These are phyloP conservation scores for Diaporthe ilicicola DNA, from an alignment of 2,329 filamentous ascomycete species.

Conservation along the genomic window DNA sequence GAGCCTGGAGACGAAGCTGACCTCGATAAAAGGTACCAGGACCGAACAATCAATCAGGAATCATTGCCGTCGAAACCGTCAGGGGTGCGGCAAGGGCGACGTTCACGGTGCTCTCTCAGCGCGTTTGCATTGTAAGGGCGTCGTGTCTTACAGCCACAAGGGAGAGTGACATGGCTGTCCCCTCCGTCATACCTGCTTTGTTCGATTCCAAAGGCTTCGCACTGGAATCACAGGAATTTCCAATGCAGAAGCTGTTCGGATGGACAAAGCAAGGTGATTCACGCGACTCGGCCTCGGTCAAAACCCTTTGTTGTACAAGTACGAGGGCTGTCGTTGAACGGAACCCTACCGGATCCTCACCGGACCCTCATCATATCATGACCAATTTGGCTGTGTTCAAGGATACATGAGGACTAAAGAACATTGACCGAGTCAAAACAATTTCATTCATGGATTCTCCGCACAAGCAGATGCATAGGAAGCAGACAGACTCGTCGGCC, in stretches of 20 bases:
- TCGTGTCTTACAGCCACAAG: constrained; percentile 27
- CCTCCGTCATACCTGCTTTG: neutral
- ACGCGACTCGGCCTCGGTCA: constrained; percentile 14
- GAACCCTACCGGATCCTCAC: neutral
- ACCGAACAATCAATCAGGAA: neutral
- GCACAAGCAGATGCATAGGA: constrained; percentile 18
- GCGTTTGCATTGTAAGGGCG: constrained; percentile 2
- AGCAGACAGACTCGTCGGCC: neutral
- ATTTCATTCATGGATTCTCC: neutral
- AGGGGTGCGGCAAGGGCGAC: constrained; percentile 13
- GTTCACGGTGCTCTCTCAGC: neutral
- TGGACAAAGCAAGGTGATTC: constrained; percentile 22
- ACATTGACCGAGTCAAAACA: neutral
- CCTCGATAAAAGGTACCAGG: neutral
- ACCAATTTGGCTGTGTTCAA: neutral
- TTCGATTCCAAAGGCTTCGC: neutral
- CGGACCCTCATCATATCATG: neutral
- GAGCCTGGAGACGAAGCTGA: neutral
- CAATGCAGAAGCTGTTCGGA: neutral
- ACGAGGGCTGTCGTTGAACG: neutral
- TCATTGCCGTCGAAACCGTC: neutral
- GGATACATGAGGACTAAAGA: neutral
- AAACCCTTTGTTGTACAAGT: constrained; percentile 19
- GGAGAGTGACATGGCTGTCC: constrained; percentile 4
- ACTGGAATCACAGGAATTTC: neutral